Evolutionary conservation across 78 protist genomes (phyloP).

Genomic region (Cavenderia fasciculata): DNA sequence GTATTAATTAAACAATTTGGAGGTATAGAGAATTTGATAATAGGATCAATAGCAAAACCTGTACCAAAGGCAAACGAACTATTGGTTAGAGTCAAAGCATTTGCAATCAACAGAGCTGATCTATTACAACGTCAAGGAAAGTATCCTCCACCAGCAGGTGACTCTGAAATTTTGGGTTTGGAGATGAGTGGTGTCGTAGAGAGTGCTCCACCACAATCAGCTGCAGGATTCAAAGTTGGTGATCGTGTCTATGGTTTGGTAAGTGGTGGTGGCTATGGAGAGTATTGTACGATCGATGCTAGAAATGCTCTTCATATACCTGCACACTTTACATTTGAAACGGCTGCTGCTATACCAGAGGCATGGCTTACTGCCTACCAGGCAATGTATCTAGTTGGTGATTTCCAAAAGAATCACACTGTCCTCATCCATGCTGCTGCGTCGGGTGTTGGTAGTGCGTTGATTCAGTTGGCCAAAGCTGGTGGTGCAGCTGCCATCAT

Average conservation of each 20-base stretch:
- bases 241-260: slow-evolving; percentile 50
- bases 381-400: slow-evolving; percentile 41
- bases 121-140: slow-evolving; percentile 70
- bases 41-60: slow-evolving; percentile 32
- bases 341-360: slow-evolving; percentile 86
- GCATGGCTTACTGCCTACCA: slow-evolving; percentile 88
- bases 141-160: slow-evolving; percentile 84
- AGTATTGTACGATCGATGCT: slow-evolving; percentile 21
- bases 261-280: slow-evolving; percentile 60
- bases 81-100: slow-evolving; percentile 37
- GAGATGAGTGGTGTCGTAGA: slow-evolving; percentile 72
- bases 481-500: slow-evolving; percentile 25
- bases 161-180: slow-evolving; percentile 67
- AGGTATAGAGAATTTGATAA: slow-evolving; percentile 51
- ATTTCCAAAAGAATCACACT: slow-evolving; percentile 7
- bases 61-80: slow-evolving; percentile 41
- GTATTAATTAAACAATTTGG: slow-evolving; percentile 69
- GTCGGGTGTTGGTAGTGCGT: slow-evolving; percentile 81
- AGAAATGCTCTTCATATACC: slow-evolving; percentile 61
- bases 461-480: slow-evolving; percentile 52
- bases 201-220: not conserved
- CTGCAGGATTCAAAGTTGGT: slow-evolving; percentile 26
- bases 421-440: slow-evolving; percentile 88
- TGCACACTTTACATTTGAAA: slow-evolving; percentile 26
- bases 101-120: slow-evolving; percentile 76